Base-by-base conservation (phyloP, 768 basidiomycete genomes). In the Naganishia randhawae region DNA sequence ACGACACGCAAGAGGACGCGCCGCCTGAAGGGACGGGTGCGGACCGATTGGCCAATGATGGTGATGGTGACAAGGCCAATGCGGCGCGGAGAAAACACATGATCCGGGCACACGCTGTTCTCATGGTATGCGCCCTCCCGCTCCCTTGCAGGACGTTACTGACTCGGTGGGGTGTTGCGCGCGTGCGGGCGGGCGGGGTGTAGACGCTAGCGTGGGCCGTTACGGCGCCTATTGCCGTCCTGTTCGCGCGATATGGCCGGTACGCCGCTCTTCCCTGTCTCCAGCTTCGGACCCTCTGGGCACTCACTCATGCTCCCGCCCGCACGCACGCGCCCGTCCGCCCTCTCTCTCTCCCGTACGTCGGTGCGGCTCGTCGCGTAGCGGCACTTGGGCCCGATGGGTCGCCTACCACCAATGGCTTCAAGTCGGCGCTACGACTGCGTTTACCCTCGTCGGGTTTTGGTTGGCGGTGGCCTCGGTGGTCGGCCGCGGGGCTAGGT, bases 381-480 rank as follows among this genome's bases (percentile, higher is more conserved):
- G 65, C 2, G 66, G 54, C 7, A 22, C 35, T 27, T 57, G 37
- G 33, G 50, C 16, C 19, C 29, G 37, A 50, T 67, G 66, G 66
- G 66, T 67, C 10, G 17, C 27, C 11, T 33, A 27, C 27, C 66
- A 67, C 25, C 51, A 53, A 32, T 52, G n/a, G 11, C 1, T 61
- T 14, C 66, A 67, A n/a, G 25, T 39, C 31, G 66, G 53, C 4
- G n/a, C 29, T 19, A 67, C 66, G n/a, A 22, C 31, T 5, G 16
- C 31, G 19, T 37, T 67, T 29, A 55, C 54, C 22, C 37, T 67
- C 29, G 42, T 61, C 8, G 66, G 66, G 10, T 61, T 67, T 27
- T n/a, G 16, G 29, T 31, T 67, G 3, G 48, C 55, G 3, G 54
- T 67, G 11, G 33, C 51, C 2, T 9, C 37, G 27, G 32, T 61